Base-by-base conservation (phyloP, 192 early-diverging fungal species). In the Backusella tuberculispora region DNA sequence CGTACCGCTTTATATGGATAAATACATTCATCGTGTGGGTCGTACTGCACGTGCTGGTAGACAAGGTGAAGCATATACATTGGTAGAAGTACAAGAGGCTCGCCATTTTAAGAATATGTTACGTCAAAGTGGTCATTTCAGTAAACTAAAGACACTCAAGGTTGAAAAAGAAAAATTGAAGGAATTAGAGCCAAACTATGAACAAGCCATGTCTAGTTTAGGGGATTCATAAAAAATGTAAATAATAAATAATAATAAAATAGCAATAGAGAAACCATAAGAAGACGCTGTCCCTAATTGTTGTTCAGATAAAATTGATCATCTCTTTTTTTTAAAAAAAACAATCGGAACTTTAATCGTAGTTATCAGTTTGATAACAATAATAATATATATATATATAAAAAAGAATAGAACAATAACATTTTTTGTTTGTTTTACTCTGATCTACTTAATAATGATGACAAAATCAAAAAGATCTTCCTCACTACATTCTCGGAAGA, bases 1-100 rank as follows among this genome's bases (percentile, higher is more conserved):
- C 73, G 86, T 91, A 40, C 94, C 96, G 17, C 77, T 85, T 10
- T 89, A 93, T 43, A 91, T 94, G 87, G 88, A 90, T 72, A 90
- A 91, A 78, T 98, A 97, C 74, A 88, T 96, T n/a, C 97, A 98
- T 74, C 89, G 97, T 70, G 93, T 96, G 0, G 97, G 97, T 6
- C 87, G 97, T 71, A 96, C 95, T 3, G 96, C 95, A 13, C 89
- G 96, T 74, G 96, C 96, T 6, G 96, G 95, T 8, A 83, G 92
- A 26, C 82, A 88, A n/a, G 96, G 96, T 34, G 78, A 83, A 6
- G 94, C 94, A 0, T 93, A 92, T 66, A 92, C 92, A 4, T 73
- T 95, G 40, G 88, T 94, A 3, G 93, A 89, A 43, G 81, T 77
- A 56, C 83, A 92, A 74, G 92, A 94, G 73, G 88, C 84, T 5